These are phyloP conservation scores for Eucalyptus shirleyi DNA, from an alignment of 345 rosid species.

Conservation along the genomic window DNA sequence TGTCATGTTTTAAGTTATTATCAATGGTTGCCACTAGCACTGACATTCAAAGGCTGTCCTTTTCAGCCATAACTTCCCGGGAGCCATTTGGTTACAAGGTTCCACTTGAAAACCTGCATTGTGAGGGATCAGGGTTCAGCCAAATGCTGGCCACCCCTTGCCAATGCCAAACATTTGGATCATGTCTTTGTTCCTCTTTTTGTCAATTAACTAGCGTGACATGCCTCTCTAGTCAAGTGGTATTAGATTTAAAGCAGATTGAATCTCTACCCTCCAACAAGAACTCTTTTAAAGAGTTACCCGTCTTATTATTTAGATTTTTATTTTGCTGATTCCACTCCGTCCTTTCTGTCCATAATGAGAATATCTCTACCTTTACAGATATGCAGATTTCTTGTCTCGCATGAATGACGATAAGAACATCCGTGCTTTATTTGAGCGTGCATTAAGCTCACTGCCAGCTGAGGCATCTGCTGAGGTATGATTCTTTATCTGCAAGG, in stretches of 20 bases:
- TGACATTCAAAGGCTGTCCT: not conserved
- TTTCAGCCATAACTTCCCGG: not conserved
- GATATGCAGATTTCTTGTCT: conserved; percentile 93
- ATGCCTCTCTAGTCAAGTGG: not conserved
- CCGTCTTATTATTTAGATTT: not conserved
- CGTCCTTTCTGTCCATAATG: not conserved
- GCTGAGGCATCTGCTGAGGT: conserved; percentile 88
- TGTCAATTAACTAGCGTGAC: not conserved
- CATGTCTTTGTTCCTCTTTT: not conserved
- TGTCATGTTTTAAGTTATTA: not conserved
- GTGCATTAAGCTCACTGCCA: conserved; percentile 86
- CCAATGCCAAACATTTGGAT: not conserved
- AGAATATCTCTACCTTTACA: conserved; percentile 10
- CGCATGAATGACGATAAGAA: conserved; percentile 89
- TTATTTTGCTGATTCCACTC: not conserved
- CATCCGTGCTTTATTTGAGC: conserved; percentile 87
- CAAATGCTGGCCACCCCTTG: not conserved
- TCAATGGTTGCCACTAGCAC: not conserved
- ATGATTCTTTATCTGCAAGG: not conserved
- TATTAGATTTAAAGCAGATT: not conserved
- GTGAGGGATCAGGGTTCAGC: not conserved
- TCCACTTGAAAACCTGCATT: not conserved
- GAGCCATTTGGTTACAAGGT: not conserved
- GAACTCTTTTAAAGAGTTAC: not conserved
- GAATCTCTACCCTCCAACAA: not conserved